Evolutionary conservation across 805 yeast genomes (phyloP), one percentile per base, ranked within the genome.

Genomic region (Yarrowia keelungensis): DNA sequence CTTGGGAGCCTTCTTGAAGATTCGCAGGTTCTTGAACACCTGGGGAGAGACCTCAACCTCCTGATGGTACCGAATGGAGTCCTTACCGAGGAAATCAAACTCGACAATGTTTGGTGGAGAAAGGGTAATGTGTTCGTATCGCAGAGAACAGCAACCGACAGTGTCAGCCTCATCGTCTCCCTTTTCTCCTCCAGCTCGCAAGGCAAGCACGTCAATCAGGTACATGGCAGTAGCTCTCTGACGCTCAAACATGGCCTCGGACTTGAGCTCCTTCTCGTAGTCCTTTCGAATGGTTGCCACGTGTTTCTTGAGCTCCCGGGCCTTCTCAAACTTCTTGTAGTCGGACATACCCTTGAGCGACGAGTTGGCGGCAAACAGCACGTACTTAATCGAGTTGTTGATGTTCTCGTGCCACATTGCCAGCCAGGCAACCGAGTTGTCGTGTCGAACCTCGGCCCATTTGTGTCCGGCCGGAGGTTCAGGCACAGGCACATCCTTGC

Each of bases 171-270:
- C 98, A 73, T 94, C 98, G 3, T 94, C 98, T 11, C 94, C 89
- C 77, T 94, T 94, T 78, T 94, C 98, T 74, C 98, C 97, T 77
- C 98, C 98, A 1, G 98, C 98, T 89, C 98, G 90, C 72, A 94
- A 83, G 0, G 98, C 98, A 75, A 94, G 88, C 3, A 89, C 87
- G 80, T 94, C 98, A 75, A 94, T 93, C 59, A 94, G 83, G 78
- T 94, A 94, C 59, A 94, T 91, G 3, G 97, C 97, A 1, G 95
- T 91, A 7, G 98, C 98, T 74, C 92, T 85, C 79, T 94, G 98
- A 71, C 98, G 84, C 68, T 90, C 91, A 65, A 86, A 84, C 97
- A 91, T 94, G 45, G 89, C 77, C 71, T 85, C 86, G 72, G 90
- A 89, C 73, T 89, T 90, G 71, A 94, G 80, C 77, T 88, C 85